Base-by-base conservation (phyloP, 2,329 filamentous ascomycete genomes). In the Hymenoscyphus occultus region DNA sequence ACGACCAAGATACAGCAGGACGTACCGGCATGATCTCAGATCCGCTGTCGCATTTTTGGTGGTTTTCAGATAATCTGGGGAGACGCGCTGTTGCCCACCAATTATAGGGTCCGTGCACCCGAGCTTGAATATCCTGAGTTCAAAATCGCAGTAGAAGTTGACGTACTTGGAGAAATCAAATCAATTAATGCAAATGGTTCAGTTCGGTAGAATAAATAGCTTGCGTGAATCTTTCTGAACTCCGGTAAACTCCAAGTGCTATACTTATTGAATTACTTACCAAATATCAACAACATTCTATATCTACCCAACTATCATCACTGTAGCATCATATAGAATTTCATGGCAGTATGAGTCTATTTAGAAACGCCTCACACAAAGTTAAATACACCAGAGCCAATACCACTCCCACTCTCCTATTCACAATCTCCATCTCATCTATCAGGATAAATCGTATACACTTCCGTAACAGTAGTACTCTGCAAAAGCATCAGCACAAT, bases 1-100 rank as follows among this genome's bases (percentile, higher is more conserved):
- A 86, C 76, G 88, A 85, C 89, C 90, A 92, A 76, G 84, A 87
- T 78, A 85, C 88, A 57, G 68, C 63, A 60, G 72, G 67, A 64
- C 71, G 71, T 56, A 72, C 63, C 67, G 72, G 69, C 74, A 75
- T 74, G 59, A 61, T 75, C 70, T 68, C 64, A 56, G 35, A 59
- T 68, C 68, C 19, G 64, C 22, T 32, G 64, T 60, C 61, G 35
- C 64, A 65, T 65, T 60, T 62, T 62, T 56, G 39, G 22, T 57
- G 48, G 59, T 65, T 6, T 59, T 39, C n/a, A 28, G 19, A 16
- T 31, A 12, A 22, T 39, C 35, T 28, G 54, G 56, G 54, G 22
- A 19, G n/a, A 54, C 48, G 48, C 48, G 48, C 48, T 54, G 48
- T 12, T 28, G 48, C 35, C 48, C 19, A 13, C 19, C n/a, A 19